A percentile compares a stretch with the other conserved stretches of the same genome.
phyloP scores from a whole-genome alignment of 257 asterid species.

The Forsythia suspensa region DNA sequence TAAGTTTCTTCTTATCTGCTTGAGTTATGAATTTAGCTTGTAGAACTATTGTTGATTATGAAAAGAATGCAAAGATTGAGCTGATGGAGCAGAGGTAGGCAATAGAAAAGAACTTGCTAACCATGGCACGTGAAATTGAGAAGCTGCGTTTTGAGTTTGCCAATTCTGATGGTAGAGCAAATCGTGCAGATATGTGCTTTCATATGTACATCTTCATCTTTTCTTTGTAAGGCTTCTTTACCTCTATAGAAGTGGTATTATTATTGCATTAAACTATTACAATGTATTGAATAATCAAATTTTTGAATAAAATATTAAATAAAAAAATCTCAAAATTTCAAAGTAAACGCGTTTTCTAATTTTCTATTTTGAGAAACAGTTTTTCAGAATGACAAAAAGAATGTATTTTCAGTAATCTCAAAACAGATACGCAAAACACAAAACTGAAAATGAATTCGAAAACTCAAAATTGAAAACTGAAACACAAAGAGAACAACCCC shows the following conservation, averaged over 20 bases:
- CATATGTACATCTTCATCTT: neutral
- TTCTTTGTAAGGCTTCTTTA: conserved; percentile 11
- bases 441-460: no score
- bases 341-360: no score
- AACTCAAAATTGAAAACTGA: no score
- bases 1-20: conserved; percentile 9
- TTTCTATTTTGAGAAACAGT: no score
- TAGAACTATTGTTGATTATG: conserved; percentile 81
- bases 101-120: conserved; percentile 84
- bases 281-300: no score
- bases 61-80: conserved; percentile 74
- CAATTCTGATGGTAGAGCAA: conserved; percentile 64
- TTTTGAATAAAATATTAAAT: no score
- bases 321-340: no score
- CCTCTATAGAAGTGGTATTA: conserved; percentile 1
- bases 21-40: conserved; percentile 18
- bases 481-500: no score
- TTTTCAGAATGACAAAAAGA: no score
- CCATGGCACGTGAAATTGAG: conserved; percentile 90
- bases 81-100: conserved; percentile 78
- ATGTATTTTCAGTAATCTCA: no score
- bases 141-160: conserved; percentile 83
- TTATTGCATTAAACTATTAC: neutral
- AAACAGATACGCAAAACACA: no score
- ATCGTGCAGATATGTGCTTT: conserved; percentile 61